phyloP scores from a whole-genome alignment of 305 asterid genomes.

The Fraxinus dipetala region DNA sequence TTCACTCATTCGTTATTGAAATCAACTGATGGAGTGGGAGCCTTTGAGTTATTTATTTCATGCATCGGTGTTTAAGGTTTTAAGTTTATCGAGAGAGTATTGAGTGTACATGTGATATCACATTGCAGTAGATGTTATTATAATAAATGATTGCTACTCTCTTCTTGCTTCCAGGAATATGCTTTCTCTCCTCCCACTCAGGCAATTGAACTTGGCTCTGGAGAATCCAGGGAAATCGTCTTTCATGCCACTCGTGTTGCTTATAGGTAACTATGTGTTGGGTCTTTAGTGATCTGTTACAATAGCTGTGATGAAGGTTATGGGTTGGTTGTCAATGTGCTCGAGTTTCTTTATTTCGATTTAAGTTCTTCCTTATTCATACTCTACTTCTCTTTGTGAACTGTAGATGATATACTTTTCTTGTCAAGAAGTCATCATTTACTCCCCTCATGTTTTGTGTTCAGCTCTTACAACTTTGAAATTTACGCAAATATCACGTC shows the following conservation, averaged over 20 bases:
- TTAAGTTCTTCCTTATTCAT: background rate
- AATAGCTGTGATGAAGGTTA: background rate
- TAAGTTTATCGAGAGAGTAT: slow-evolving; percentile 2
- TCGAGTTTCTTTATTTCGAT: background rate
- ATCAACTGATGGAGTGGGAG: slow-evolving; percentile 9
- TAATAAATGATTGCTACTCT: slow-evolving; percentile 22
- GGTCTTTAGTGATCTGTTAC: background rate
- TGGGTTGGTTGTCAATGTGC: background rate
- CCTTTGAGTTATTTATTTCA: slow-evolving; percentile 12
- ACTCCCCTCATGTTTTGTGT: background rate
- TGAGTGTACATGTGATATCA: slow-evolving; percentile 20
- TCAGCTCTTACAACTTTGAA: background rate
- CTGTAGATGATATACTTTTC: slow-evolving; percentile 23
- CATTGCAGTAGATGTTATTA: slow-evolving; percentile 15
- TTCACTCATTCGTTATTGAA: slow-evolving; percentile 12
- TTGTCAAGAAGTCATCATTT: background rate
- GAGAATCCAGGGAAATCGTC: slow-evolving; percentile 77
- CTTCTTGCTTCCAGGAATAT: slow-evolving; percentile 65
- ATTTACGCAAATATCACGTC: background rate
- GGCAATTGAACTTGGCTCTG: slow-evolving; percentile 86
- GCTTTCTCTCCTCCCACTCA: slow-evolving; percentile 89
- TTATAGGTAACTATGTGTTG: slow-evolving; percentile 48
- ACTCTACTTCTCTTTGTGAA: slow-evolving; percentile 9
- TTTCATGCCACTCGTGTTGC: slow-evolving; percentile 93
- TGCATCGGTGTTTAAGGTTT: slow-evolving; percentile 13